These are phyloP conservation scores for Diplodia sapinea DNA, from an alignment of 2,329 filamentous ascomycete species.

Conservation along the genomic window DNA sequence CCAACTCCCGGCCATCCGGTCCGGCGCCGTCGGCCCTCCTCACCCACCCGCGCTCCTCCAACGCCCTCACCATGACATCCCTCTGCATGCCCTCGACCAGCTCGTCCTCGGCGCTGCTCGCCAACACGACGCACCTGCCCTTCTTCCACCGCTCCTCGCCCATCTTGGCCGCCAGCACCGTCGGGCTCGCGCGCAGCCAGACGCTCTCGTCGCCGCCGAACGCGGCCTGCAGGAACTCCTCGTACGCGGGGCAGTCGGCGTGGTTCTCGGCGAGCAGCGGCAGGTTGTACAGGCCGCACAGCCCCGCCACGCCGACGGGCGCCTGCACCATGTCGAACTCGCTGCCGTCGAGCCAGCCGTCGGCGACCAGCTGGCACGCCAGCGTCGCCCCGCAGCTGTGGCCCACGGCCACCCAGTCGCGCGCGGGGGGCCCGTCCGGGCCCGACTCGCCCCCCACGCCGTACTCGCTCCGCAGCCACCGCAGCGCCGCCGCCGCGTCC, in stretches of 20 bases:
- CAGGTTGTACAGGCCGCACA: conserved; percentile 72
- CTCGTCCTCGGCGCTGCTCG: conserved; percentile 56
- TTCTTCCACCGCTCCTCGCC: conserved; percentile 37
- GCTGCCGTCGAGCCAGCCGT: conserved; percentile 48
- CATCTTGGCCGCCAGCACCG: conserved; percentile 48
- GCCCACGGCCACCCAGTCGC: conserved; percentile 58
- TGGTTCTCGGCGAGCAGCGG: conserved; percentile 58
- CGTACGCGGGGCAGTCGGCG: conserved; percentile 59
- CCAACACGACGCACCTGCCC: conserved; percentile 48
- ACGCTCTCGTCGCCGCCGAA: conserved; percentile 61
- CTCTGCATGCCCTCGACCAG: conserved; percentile 63
- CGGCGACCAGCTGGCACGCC: conserved; percentile 57
- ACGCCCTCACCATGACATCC: conserved; percentile 59
- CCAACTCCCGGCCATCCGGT: conserved; percentile 39
- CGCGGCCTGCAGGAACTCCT: conserved; percentile 62
- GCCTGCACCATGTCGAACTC: conserved; percentile 29
- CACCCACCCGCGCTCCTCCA: conserved; percentile 53
- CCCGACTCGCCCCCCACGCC: conserved; percentile 45
- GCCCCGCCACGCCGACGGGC: conserved; percentile 63
- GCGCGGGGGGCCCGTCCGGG: not conserved
- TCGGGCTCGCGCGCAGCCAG: conserved; percentile 66
- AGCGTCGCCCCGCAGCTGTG: conserved; percentile 70
- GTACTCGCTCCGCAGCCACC: conserved; percentile 57
- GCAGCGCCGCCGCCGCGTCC: conserved; percentile 61
- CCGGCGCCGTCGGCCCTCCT: conserved; percentile 36